Evolutionary conservation across 139 green algal species (phyloP), one percentile per base, ranked within the genome.

Genomic region (Monoraphidium neglectum): DNA sequence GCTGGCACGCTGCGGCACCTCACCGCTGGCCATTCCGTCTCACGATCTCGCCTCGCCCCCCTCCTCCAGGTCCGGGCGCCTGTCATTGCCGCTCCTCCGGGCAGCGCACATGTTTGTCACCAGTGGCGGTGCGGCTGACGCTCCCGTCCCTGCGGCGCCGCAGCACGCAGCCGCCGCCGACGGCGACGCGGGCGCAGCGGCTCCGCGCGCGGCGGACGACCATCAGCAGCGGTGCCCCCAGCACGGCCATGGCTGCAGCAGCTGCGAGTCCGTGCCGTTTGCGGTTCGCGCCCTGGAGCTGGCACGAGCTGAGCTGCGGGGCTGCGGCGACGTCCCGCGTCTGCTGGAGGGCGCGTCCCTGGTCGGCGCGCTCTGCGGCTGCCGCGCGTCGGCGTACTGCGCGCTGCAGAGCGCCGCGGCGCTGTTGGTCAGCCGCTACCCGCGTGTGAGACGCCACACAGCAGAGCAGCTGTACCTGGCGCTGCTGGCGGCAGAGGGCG

Each of bases 381-480:
- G 35, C 21, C 23, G 16, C 5, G 65, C 46, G 28, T 68, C 49
- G 53, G 60, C 70, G 24, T 18, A 47, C 5, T 77, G 28, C 12
- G 90, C 94, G 1, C 81, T 94, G 70, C 74, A 84, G 21, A 78
- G 76, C 35, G 71, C 67, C 21, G 76, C 80, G 66, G 66, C 79
- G 40, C 63, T 80, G 72, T 65, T 80, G 53, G 77, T 72, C 37
- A 90, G 84, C 54, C 72, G 76, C 21, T 90, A 82, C 40, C 87
- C 88, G 59, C 81, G 91, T 83, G 91, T 95, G 59, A 81, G 92
- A 18, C 85, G 88, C 2, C 69, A 87, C 56, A 82, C 87, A n/a
- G 92, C 92, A 12, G 93, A 98, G 88, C 88, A 94, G 79, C 76
- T 96, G 40, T 97, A 98, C 83, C 77, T 96, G 26, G 46, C 77